These are phyloP conservation scores for Neurospora cerealis DNA, from an alignment of 495 filamentous ascomycete species.

Conservation along the genomic window DNA sequence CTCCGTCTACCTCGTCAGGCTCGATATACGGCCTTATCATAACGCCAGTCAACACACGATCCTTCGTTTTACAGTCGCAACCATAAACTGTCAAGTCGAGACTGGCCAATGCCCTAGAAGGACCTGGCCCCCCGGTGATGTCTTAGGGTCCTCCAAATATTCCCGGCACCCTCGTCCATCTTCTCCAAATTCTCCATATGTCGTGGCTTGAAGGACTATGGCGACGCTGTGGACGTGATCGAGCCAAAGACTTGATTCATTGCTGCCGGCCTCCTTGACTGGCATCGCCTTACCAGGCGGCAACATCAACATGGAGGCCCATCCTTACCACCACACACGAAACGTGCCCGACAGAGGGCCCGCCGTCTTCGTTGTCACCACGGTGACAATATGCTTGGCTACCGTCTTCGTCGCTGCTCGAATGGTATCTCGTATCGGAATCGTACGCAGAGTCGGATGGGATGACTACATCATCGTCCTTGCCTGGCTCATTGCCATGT, in stretches of 20 bases:
- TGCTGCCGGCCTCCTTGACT: neutral
- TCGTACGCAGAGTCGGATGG: constrained; percentile 56
- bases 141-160: neutral
- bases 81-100: neutral
- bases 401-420: constrained; percentile 63
- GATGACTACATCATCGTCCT: constrained; percentile 81
- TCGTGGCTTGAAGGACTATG: neutral
- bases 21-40: neutral
- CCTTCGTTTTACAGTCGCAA: neutral
- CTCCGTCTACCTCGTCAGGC: neutral
- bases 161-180: neutral
- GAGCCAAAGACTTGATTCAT: constrained; percentile 1
- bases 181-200: neutral
- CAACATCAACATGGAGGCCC: constrained; percentile 1
- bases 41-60: neutral
- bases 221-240: neutral
- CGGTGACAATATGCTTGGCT: constrained; percentile 54
- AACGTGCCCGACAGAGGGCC: constrained; percentile 47
- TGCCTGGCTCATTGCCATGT: constrained; percentile 77
- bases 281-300: neutral
- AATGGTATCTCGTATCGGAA: constrained; percentile 58
- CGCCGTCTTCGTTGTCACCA: constrained; percentile 64
- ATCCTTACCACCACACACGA: neutral
- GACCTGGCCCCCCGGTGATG: neutral
- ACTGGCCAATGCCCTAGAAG: neutral